Base-by-base conservation (phyloP, 2,329 filamentous ascomycete species). In the Phialemonium atrogriseum region DNA sequence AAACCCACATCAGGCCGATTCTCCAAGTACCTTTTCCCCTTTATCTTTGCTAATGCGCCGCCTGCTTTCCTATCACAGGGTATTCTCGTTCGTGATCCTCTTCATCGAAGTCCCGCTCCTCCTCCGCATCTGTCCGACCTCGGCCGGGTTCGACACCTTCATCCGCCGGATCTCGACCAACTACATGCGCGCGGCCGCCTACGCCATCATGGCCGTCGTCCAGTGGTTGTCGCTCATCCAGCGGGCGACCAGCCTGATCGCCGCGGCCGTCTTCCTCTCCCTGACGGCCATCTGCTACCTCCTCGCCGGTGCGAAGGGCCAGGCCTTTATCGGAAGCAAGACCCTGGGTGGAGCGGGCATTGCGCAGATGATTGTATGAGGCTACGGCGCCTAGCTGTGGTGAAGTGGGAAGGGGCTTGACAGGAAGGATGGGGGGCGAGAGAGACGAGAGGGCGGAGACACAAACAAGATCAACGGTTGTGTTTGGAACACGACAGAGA, bases 91-190 rank as follows among this genome's bases (percentile, higher is more conserved):
- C 47, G 49, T 88, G 47, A 81, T 91, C 51, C 65, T 91, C 52
- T 91, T 91, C 61, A 71, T 89, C 52, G 84, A 98, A 59, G 80
- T 98, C 12, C 91, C 91, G 17, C 80, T 96, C 37, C 83, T 98
- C 36, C 80, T 98, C 40, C 84, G 91, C 61, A 95, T 98, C 65
- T 98, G 91, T 67, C 91, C 91, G 36, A 98, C 91, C 5, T 96
- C 89, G 10, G 61, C 80, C 42, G 78, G 74, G 43, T 98, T 98
- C 64, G 91, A 98, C 58, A 67, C 64, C 44, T 80, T 87, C 55
- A 89, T 98, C 59, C 87, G 89, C 60, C 80, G 76, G 51, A 84
- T 98, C 67, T 86, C 86, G 42, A 94, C 88, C 37, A 96, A 95
- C 68, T 96, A 88, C 67, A 93, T 91, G 80, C 87, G 91, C 60